These are phyloP conservation scores for Ceratocystis destructans DNA, from an alignment of 2,329 filamentous ascomycete genomes.

Conservation along the genomic window DNA sequence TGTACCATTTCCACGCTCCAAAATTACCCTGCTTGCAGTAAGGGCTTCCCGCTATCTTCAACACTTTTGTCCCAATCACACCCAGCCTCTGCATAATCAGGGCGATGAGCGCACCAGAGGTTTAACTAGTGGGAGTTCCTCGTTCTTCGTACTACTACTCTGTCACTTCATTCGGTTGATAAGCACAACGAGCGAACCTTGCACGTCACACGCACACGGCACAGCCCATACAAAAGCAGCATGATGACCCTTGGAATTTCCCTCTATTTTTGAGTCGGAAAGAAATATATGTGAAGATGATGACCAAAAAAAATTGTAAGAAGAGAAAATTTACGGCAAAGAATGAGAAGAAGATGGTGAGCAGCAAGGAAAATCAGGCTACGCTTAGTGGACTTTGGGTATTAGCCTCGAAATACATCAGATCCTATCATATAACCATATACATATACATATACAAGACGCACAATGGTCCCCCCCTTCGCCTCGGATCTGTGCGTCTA, in stretches of 20 bases:
- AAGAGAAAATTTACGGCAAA: too few relatives aligned
- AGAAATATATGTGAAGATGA: too few relatives aligned
- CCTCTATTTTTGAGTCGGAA: too few relatives aligned
- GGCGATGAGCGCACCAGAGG: neutral
- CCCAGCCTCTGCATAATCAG: constrained; percentile 1
- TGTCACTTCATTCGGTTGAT: too few relatives aligned
- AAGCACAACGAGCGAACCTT: too few relatives aligned
- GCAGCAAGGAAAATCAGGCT: neutral
- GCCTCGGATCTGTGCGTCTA: neutral
- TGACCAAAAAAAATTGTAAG: too few relatives aligned
- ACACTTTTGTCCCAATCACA: neutral
- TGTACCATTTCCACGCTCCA: neutral
- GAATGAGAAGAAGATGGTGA: neutral
- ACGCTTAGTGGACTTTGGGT: neutral
- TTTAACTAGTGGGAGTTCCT: too few relatives aligned
- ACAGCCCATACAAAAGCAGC: too few relatives aligned
- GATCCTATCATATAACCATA: neutral
- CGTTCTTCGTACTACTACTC: too few relatives aligned
- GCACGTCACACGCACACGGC: too few relatives aligned
- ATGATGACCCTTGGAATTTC: too few relatives aligned
- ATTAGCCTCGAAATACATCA: neutral
- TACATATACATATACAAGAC: neutral
- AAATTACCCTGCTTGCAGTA: neutral
- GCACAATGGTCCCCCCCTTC: constrained; percentile 5
- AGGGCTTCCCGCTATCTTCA: neutral